Conservation (phyloP, 306 rosid species). For the Quercus engelmannii region DNA sequence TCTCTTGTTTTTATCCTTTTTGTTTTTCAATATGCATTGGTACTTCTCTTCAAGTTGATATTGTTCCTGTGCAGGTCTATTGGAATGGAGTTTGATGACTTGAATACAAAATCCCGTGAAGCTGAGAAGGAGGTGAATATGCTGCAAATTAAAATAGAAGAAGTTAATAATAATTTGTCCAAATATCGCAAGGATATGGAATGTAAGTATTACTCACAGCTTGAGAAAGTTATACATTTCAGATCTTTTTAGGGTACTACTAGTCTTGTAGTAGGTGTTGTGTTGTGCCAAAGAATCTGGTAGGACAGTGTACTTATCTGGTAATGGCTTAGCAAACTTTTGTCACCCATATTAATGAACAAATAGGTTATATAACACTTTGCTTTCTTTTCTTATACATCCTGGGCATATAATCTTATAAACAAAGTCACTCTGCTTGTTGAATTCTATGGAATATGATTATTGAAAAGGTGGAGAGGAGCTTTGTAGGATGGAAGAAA, state of each 20-base stretch:
- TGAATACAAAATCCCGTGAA: constrained; percentile 65
- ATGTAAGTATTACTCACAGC: constrained; percentile 50
- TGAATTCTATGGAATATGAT: no score
- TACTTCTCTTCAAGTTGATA: constrained; percentile 17
- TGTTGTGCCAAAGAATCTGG: not conserved
- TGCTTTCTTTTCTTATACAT: not conserved
- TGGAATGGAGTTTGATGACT: constrained; percentile 65
- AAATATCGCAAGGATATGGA: constrained; percentile 76
- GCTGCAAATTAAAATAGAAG: constrained; percentile 74
- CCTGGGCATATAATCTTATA: not conserved
- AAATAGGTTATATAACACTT: not conserved
- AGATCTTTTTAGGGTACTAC: constrained; percentile 3
- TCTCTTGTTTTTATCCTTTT: not conserved
- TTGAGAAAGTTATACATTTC: constrained; percentile 5
- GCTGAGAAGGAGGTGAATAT: constrained; percentile 82
- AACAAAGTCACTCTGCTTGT: no score
- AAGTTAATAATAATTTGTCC: constrained; percentile 54
- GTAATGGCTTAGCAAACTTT: not conserved
- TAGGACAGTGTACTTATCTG: constrained; percentile 3
- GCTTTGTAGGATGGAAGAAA: no score
- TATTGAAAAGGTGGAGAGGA: no score
- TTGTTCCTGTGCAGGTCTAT: constrained; percentile 43
- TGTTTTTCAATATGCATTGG: not conserved
- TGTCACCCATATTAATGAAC: not conserved
- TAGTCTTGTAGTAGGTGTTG: constrained; percentile 11